Evolutionary conservation across 495 filamentous ascomycete species (phyloP).

Genomic region (Podospora tetraspora): DNA sequence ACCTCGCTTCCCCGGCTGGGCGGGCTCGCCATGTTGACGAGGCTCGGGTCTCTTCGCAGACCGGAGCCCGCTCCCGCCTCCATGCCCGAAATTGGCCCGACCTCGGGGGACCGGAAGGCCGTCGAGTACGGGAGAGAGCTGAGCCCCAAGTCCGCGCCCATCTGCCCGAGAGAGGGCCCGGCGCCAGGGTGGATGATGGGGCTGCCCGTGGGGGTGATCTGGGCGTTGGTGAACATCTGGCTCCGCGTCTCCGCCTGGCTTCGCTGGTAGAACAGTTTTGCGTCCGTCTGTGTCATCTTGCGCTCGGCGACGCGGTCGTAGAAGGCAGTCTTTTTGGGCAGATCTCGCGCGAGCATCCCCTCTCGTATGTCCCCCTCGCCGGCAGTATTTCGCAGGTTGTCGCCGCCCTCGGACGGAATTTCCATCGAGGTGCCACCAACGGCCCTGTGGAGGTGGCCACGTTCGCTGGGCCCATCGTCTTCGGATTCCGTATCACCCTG

Average conservation of each 20-base stretch:
- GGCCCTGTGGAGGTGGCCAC: slow-evolving; percentile 11
- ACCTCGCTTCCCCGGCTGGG: slow-evolving; percentile 18
- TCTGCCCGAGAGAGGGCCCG: slow-evolving; percentile 28
- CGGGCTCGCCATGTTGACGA: slow-evolving; percentile 7
- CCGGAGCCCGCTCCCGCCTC: slow-evolving; percentile 12
- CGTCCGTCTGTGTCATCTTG: slow-evolving; percentile 82
- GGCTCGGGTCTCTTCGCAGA: slow-evolving; percentile 18
- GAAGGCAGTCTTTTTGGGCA: slow-evolving; percentile 71
- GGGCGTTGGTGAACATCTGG: slow-evolving; percentile 45
- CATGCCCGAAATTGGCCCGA: slow-evolving; percentile 7
- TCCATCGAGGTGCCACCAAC: slow-evolving; percentile 9
- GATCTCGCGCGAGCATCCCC: slow-evolving; percentile 67
- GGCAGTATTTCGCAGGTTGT: background rate
- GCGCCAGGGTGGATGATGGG: slow-evolving; percentile 40
- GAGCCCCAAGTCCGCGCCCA: slow-evolving; percentile 18
- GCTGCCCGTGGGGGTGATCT: slow-evolving; percentile 44
- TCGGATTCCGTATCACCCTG: slow-evolving; percentile 30
- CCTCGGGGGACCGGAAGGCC: slow-evolving; percentile 15
- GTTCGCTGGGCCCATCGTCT: slow-evolving; percentile 12
- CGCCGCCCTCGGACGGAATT: slow-evolving; percentile 11
- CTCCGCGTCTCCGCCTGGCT: slow-evolving; percentile 60
- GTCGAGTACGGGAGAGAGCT: slow-evolving; percentile 8
- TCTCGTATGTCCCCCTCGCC: slow-evolving; percentile 32
- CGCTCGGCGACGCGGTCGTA: slow-evolving; percentile 88
- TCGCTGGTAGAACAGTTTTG: slow-evolving; percentile 91